Base-by-base conservation (phyloP, 306 rosid genomes). In the Oemleria cerasiformis region DNA sequence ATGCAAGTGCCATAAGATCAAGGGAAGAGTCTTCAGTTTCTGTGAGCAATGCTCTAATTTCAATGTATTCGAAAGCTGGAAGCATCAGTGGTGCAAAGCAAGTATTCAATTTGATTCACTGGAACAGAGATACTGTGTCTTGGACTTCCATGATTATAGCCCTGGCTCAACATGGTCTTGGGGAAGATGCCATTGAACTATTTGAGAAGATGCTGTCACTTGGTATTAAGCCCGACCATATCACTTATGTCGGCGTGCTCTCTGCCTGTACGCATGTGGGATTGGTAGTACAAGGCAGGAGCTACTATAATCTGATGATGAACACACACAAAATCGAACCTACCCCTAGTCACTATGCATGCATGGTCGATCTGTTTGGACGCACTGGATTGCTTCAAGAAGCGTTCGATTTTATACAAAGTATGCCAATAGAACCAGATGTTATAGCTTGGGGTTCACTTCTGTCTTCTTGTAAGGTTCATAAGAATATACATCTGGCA, bases 91-190 rank as follows among this genome's bases (percentile, higher is more conserved):
- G 79, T 81, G 92, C 97, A 53, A 81, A 82, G 79, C 79, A 83
- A 83, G 83, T 88, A 53, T 90, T 90, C 60, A 61, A 84, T 60
- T 80, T 80, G 68, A 72, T 80, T 70, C 65, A 70, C 74, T 43
- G 51, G 72, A 83, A 77, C 48, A 73, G 68, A 70, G 88, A 86
- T 75, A 88, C 85, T 10, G 75, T 86, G 65, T 84, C 97, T 64
- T 88, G 97, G 98, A 87, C 92, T 67, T 88, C 96, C 80, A 93
- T 93, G 96, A 85, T 90, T 78, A 71, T 87, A 56, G 90, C 96
- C 60, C 84, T 90, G 58, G 98, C 97, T 66, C 93, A 88, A 69
- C 98, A 90, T 74, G 98, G 96, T 70, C 84, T 84, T 6, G 98
- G 97, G 75, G 83, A 87, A 50, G 92, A 88, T 79, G 91, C 98